A percentile compares a stretch with the other conserved stretches of the same genome.
Evolutionary conservation across 306 rosid genomes (phyloP).

Genomic region (Medicago truncatula): MtrunA17r5.0-ANR NC_053045.1:62814001-62814500

Average conservation of each 20-base stretch:
- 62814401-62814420: conserved; percentile 34
- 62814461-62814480: conserved; percentile 34
- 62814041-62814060: conserved; percentile 36
- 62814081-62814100: conserved; percentile 42
- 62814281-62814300: conserved; percentile 48
- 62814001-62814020: conserved; percentile 30
- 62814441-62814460: conserved; percentile 31
- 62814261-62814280: conserved; percentile 54
- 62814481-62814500: conserved; percentile 33
- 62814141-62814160: conserved; percentile 40
- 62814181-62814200: conserved; percentile 43
- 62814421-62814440: conserved; percentile 10
- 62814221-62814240: conserved; percentile 41
- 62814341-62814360: conserved; percentile 44
- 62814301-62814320: conserved; percentile 32
- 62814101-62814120: conserved; percentile 48
- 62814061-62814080: conserved; percentile 40
- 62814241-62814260: conserved; percentile 47
- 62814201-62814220: conserved; percentile 41
- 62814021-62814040: conserved; percentile 49
- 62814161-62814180: conserved; percentile 44
- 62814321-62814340: conserved; percentile 54
- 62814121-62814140: conserved; percentile 43
- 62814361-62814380: conserved; percentile 20
- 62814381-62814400: conserved; percentile 31